phyloP scores from a whole-genome alignment of 2,329 filamentous ascomycete genomes.

The Aspergillus sergii region DNA sequence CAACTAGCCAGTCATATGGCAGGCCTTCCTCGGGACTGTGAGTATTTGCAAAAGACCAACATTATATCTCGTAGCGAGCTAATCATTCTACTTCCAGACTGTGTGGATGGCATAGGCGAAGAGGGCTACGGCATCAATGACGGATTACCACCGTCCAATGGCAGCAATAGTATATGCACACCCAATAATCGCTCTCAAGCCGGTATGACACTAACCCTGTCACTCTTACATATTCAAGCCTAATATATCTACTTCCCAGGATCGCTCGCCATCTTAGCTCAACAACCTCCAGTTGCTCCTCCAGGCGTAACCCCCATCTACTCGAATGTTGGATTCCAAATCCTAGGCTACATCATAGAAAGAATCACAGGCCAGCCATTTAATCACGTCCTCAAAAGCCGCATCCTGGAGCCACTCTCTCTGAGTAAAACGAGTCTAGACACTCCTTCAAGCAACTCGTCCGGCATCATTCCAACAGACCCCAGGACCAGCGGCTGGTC shows the following conservation, averaged over 20 bases:
- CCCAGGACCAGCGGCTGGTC: constrained; percentile 6
- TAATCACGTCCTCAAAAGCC: neutral
- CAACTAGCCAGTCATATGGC: constrained; percentile 28
- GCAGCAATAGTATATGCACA: neutral
- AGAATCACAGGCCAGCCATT: neutral
- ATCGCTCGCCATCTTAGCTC: neutral
- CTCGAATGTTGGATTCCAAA: neutral
- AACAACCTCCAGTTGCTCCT: neutral
- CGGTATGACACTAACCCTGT: neutral
- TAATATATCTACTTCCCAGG: neutral
- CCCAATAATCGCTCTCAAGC: neutral
- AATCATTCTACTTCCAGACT: neutral
- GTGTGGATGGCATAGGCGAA: neutral
- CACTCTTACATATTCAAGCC: neutral
- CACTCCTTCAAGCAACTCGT: neutral
- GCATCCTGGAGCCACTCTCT: neutral
- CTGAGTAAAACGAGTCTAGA: neutral
- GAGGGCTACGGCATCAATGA: neutral
- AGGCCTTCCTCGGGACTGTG: constrained; percentile 22
- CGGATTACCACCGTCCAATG: neutral
- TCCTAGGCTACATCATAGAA: constrained; percentile 1
- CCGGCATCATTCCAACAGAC: constrained; percentile 1
- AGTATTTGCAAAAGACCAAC: neutral
- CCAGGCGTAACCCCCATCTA: neutral
- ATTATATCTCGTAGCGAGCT: neutral